Evolutionary conservation across 192 early-diverging fungal genomes (phyloP).

Genomic region (Podila clonocystis): DNA sequence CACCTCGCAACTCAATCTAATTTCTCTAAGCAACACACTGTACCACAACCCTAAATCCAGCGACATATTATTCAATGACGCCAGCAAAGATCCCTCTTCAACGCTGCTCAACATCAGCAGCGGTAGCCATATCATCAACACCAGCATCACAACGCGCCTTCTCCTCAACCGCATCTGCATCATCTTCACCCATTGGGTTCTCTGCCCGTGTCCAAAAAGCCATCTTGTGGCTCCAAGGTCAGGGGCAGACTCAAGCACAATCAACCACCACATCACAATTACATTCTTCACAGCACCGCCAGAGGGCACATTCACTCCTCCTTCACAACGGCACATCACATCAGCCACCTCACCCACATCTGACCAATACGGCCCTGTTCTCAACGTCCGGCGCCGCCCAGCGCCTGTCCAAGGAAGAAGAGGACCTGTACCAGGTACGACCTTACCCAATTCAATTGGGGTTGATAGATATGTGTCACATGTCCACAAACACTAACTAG

Average conservation of each 20-base stretch:
- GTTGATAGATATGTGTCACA: too few relatives aligned
- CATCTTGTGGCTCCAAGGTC: neutral
- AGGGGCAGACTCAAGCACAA: neutral
- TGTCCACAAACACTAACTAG: too few relatives aligned
- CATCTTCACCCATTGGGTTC: neutral
- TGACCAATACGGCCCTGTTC: neutral
- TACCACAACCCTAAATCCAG: neutral
- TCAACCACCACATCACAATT: neutral
- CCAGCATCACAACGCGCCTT: neutral
- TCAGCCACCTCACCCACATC: neutral
- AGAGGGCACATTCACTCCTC: neutral
- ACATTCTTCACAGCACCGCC: neutral
- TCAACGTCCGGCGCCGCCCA: neutral
- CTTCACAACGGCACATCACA: neutral
- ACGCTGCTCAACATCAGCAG: neutral
- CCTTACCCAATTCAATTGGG: too few relatives aligned
- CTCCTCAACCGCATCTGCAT: neutral
- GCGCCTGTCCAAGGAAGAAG: slow-evolving; percentile 31
- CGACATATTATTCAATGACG: neutral
- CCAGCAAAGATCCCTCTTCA: neutral
- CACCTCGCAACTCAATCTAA: neutral
- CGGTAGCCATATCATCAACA: neutral
- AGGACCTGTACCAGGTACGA: slow-evolving; percentile 45
- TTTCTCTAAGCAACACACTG: neutral
- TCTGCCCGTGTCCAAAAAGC: neutral